Evolutionary conservation across 1,284 basidiomycete species (phyloP), one percentile per base, ranked within the genome.

Genomic region (Volvariella surrecta): DNA sequence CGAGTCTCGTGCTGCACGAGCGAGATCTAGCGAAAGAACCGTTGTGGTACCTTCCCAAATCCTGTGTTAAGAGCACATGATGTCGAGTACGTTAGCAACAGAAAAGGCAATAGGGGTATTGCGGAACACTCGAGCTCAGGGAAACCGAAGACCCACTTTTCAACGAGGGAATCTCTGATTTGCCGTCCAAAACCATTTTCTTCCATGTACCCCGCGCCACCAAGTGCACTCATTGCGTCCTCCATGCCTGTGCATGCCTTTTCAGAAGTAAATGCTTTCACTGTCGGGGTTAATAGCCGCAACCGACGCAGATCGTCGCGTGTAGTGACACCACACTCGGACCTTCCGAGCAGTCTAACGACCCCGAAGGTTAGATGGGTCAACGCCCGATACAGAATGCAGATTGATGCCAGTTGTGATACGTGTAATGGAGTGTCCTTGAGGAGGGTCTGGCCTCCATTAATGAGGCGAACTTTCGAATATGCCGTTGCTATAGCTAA

Each of bases 131-230:
- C 24, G 24, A 28, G 6, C 24, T 28, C 24, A 11, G 11, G 24
- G 11, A 11, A 28, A 28, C 6, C 11, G n/a, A n/a, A 3, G 19
- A 53, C 58, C 10, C 48, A 69, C 68, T 79, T 79, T 62, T 89
- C 84, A 4, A 89, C 88, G 4, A 82, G 58, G 2, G 68, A 65
- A 59, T 89, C 86, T 4, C 79, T 46, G 32, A 66, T 73, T 42
- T 55, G 69, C 64, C 73, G 66, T 9, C 76, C 79, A 44, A 85
- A 72, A 0, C 73, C 76, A 39, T 75, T 80, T 56, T 90, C 86
- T 53, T 87, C 82, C 84, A 90, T 89, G 53, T 89, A 90, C 0
- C 87, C 87, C 42, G 82, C 79, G 1, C 86, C 87, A 21, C 87
- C 87, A 2, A 89, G 64, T 3, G 77, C 67, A 32, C 78, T 68